These are phyloP conservation scores for Trematosphaeria pertusa DNA, from an alignment of 2,329 filamentous ascomycete species.

Conservation along the genomic window DNA sequence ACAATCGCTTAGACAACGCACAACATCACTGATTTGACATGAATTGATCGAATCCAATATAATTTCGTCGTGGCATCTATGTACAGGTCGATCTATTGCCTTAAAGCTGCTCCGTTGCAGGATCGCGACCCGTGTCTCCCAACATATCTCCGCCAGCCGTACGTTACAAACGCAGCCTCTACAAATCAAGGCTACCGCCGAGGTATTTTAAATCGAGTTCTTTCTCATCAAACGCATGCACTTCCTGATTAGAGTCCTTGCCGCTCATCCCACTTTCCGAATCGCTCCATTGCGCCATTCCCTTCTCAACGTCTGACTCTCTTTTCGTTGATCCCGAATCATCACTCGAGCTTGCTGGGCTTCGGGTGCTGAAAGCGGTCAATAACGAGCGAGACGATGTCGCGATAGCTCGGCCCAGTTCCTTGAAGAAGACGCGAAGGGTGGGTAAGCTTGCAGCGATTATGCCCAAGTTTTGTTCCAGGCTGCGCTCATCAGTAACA, in stretches of 20 bases:
- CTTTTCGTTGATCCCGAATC: not conserved
- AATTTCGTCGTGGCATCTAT: too few species aligned
- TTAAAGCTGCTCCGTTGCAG: too few species aligned
- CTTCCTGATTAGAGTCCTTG: not conserved
- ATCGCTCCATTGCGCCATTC: not conserved
- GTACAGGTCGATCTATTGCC: too few species aligned
- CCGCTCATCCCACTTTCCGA: not conserved
- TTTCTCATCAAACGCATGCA: not conserved
- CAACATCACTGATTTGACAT: too few species aligned
- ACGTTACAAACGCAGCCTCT: too few species aligned
- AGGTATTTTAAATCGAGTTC: not conserved
- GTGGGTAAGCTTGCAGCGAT: not conserved
- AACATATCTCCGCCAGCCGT: too few species aligned
- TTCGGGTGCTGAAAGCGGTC: not conserved
- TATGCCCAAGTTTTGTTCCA: not conserved
- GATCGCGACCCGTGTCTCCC: too few species aligned
- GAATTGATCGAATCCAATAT: too few species aligned
- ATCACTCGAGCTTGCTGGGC: not conserved
- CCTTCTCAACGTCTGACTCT: not conserved
- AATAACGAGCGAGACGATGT: not conserved
- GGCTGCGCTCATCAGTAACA: not conserved
- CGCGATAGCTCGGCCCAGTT: not conserved
- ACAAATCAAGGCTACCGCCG: not conserved
- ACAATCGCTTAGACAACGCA: too few species aligned
- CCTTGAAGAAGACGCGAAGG: not conserved